A percentile compares a stretch with the other conserved stretches of the same genome.
Evolutionary conservation across 495 filamentous ascomycete species (phyloP).

Genomic region (Penicillium ucsense): DNA sequence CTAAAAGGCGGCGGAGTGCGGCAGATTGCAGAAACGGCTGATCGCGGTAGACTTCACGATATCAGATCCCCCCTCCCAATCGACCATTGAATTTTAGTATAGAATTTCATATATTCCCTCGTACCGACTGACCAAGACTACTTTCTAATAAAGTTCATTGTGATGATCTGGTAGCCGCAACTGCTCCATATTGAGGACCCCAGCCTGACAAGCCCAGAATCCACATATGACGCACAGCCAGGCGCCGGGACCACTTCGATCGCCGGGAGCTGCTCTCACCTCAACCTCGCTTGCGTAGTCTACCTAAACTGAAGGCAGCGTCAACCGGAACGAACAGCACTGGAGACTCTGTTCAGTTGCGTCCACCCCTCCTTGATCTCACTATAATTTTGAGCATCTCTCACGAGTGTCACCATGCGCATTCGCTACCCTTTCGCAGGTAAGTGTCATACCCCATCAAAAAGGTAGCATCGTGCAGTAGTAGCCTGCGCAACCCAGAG

Average conservation of each 20-base stretch:
- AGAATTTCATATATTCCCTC: background rate
- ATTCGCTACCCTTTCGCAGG: constrained; percentile 68
- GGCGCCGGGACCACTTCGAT: constrained; percentile 12
- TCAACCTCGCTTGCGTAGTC: background rate
- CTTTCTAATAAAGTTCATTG: background rate
- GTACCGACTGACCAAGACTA: background rate
- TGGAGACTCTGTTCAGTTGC: no score
- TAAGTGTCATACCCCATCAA: constrained; percentile 19
- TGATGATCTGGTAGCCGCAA: background rate
- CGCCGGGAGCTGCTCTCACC: constrained; percentile 8
- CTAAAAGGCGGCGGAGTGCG: constrained; percentile 24
- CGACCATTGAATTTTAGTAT: background rate
- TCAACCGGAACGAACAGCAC: no score
- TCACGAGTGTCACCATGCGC: constrained; percentile 42
- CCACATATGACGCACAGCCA: constrained; percentile 25
- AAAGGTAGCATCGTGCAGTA: no score
- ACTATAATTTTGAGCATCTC: no score
- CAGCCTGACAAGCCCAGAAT: background rate
- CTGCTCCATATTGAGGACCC: background rate
- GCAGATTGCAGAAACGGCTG: constrained; percentile 24
- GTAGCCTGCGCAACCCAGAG: no score
- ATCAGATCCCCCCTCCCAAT: background rate
- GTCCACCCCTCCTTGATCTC: no score
- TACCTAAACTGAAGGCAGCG: background rate
- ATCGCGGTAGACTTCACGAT: background rate